Evolutionary conservation across 2,329 filamentous ascomycete species (phyloP), one percentile per base, ranked within the genome.

Genomic region (Emmonsia crescens): DNA sequence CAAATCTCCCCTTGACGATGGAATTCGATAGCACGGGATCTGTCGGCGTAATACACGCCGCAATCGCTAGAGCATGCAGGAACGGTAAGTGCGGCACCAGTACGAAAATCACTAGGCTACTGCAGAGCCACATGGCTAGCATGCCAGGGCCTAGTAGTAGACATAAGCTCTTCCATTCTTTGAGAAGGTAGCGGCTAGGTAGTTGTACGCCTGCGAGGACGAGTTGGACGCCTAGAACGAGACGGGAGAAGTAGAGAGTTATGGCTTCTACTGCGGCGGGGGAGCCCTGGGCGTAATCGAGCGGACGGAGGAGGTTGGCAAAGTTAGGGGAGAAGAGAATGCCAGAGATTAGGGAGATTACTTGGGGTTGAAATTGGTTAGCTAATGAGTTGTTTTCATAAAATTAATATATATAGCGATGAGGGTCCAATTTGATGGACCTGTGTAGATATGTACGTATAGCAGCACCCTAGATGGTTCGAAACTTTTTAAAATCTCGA

Each of bases 1-100:
- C 92, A 71, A 96, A 96, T 68, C 89, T 92, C 38, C 91, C 91
- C 77, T 96, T 96, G 54, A 96, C 90, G 62, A 96, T 96, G 2
- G 89, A 89, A 65, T 94, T 93, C 19, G 89, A 93, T 44, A 96
- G 75, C 1, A 96, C 85, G 0, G 92, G 92, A 68, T 96, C 92
- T 0, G 92, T 96, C 0, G 91, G 92, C 2, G 92, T 94, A n/a
- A 96, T 85, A 69, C 91, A 96, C 0, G 91, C 89, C 0, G 86
- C 91, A 12, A 96, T 79, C 19, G 86, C 88, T 12, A 96, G 79
- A 0, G 92, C 89, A 66, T 94, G 88, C 1, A 96, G 79, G 65
- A 94, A 89, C 36, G 79, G 79, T 19, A 93, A 78, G 57, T 85
- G 77, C 0, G 89, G 89, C 1, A 92, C 84, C 64, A 96, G 75